Base-by-base conservation (phyloP, 1,139 yeast genomes). In the Blastobotrys elegans region DNA sequence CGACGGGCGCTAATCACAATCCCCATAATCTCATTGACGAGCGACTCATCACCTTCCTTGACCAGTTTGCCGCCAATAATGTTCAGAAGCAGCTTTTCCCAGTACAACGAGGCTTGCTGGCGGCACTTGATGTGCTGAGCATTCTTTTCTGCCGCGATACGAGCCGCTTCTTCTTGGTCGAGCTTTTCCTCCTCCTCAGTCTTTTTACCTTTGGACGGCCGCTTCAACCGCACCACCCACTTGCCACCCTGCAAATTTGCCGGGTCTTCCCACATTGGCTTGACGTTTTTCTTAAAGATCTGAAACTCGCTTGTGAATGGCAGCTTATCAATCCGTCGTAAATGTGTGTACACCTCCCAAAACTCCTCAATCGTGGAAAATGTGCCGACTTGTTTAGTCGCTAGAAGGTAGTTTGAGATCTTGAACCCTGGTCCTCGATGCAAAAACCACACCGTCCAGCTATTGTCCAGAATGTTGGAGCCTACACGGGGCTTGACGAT, bases 191-290 rank as follows among this genome's bases (percentile, higher is more conserved):
- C 40, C 27, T 37, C 40, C 33, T 39, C 46, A 14, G 36, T 41
- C 17, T 50, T 44, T 17, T 52, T 50, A 13, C 54, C 56, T 42
- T 56, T 55, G 35, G 55, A 48, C 13, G 65, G 65, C 27, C 70
- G 57, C 38, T 57, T 56, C 43, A 80, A 72, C 51, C 82, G 70
- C 56, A 79, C 74, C 32, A 77, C 75, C 86, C 86, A 82, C 56
- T 84, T 71, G 2, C 88, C 88, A 36, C 87, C 87, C 47, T 72
- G 69, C 42, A 74, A 65, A 59, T 82, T 81, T 48, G 73, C 69
- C 2, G 86, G 84, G 59, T 82, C 87, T 61, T 82, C 87, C 85
- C 87, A 81, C 49, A 80, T 78, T 17, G 88, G 88, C 57, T 76
- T 77, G 39, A 82, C 75, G 2, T 85, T 85, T 40, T 76, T 70